Conservation (phyloP, 208 protist species). For the Trypanosoma mega region DNA sequence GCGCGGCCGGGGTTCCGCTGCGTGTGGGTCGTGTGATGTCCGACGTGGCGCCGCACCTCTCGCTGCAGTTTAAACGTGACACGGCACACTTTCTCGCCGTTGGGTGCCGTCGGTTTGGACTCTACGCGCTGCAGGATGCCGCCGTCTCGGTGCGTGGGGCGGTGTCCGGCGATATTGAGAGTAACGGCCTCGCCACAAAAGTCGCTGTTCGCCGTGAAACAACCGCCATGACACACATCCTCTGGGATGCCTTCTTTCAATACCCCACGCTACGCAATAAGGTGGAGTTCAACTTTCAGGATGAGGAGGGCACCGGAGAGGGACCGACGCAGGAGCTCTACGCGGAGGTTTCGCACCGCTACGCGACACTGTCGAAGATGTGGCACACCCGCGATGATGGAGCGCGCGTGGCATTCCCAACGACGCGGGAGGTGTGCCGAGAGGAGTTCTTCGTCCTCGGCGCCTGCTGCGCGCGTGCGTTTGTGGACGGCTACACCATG, state of each 20-base stretch:
- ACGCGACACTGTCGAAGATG: constrained; percentile 30
- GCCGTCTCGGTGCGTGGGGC: constrained; percentile 34
- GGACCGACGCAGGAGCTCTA: constrained; percentile 89
- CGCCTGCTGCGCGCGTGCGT: constrained; percentile 57
- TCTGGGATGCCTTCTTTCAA: constrained; percentile 47
- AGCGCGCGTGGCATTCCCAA: constrained; percentile 57
- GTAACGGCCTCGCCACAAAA: constrained; percentile 59
- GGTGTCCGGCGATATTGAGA: constrained; percentile 47
- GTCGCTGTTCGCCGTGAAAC: constrained; percentile 43
- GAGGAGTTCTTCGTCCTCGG: constrained; percentile 77
- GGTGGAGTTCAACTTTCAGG: constrained; percentile 75
- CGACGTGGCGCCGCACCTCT: constrained; percentile 35
- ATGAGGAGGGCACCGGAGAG: constrained; percentile 81
- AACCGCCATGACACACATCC: constrained; percentile 22
- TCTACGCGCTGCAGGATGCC: constrained; percentile 62
- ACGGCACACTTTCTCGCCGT: constrained; percentile 64
- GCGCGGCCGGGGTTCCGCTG: constrained; percentile 43
- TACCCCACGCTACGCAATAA: constrained; percentile 53
- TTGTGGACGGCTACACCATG: constrained; percentile 80
- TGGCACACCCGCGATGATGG: constrained; percentile 72
- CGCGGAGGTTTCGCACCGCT: constrained; percentile 59
- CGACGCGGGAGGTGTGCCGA: constrained; percentile 30
- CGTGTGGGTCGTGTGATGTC: constrained; percentile 31
- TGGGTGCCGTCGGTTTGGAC: constrained; percentile 71
- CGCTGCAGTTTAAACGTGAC: constrained; percentile 51